Conservation (phyloP, 202 grass and related monocot species). For the Panicum hallii region DNA sequence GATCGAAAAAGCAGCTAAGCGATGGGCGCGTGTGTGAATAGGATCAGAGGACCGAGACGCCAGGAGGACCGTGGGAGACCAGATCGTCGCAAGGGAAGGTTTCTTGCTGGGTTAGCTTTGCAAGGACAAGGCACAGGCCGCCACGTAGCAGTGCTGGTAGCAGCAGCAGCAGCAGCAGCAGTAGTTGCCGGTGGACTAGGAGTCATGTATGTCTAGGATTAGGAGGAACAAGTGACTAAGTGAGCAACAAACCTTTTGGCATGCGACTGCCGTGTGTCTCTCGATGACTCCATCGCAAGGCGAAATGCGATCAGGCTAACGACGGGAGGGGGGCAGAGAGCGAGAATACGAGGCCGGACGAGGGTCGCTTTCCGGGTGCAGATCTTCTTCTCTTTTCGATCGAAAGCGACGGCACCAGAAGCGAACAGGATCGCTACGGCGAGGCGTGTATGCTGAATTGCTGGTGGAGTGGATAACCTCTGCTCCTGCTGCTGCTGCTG, state of each 20-base stretch:
- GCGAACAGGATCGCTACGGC: background rate
- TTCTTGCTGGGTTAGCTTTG: background rate
- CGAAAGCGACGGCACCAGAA: conserved; percentile 15
- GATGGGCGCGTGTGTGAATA: background rate
- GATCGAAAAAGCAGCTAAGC: background rate
- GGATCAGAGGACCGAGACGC: background rate
- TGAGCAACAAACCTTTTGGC: background rate
- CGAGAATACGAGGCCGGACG: background rate
- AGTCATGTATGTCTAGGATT: no score
- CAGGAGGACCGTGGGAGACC: background rate
- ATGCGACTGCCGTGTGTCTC: no score
- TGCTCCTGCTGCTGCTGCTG: conserved; percentile 1
- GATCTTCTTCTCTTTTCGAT: background rate
- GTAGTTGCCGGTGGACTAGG: no score
- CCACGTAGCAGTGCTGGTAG: background rate
- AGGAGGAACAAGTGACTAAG: no score
- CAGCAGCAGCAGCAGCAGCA: background rate
- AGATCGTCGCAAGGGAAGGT: background rate
- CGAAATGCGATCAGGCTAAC: no score
- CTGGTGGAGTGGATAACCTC: background rate
- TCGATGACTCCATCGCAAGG: no score
- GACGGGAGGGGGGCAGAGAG: no score
- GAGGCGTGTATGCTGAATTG: background rate
- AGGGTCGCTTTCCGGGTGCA: background rate
- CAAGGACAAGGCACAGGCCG: background rate